Percentiles rank a stretch among this genome's conserved stretches.
Evolutionary conservation across 2,329 filamentous ascomycete species (phyloP).

Genomic region (Emmonsiellopsis sp.): DNA sequence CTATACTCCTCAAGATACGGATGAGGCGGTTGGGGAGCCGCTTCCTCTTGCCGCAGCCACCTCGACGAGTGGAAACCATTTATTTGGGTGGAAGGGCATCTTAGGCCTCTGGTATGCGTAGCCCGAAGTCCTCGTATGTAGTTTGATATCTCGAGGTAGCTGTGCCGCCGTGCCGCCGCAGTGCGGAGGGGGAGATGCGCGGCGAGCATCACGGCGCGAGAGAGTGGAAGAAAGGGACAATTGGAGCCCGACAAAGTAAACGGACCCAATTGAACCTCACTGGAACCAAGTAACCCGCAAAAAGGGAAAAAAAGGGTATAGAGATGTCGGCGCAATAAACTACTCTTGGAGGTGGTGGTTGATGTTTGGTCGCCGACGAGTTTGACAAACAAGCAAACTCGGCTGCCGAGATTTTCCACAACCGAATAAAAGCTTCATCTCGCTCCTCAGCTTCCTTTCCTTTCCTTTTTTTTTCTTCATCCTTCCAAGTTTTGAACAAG

Average conservation of each 20-base stretch:
- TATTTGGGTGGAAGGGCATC: conserved; percentile 3
- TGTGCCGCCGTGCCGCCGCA: conserved; percentile 20
- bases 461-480: conserved; percentile 56
- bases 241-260: neutral
- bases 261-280: neutral
- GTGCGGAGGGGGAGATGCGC: conserved; percentile 1
- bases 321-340: neutral
- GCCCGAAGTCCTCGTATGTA: conserved; percentile 20
- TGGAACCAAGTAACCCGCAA: neutral
- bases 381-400: conserved; percentile 6
- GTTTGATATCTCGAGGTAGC: conserved; percentile 30
- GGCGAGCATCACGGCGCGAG: conserved; percentile 15
- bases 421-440: neutral
- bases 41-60: conserved; percentile 13
- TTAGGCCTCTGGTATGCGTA: neutral
- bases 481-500: conserved; percentile 99
- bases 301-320: neutral
- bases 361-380: neutral
- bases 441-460: conserved; percentile 17
- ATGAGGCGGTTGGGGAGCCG: conserved; percentile 9
- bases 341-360: neutral
- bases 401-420: neutral
- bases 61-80: conserved; percentile 4
- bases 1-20: conserved; percentile 35
- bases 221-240: neutral